Evolutionary conservation across 1,284 basidiomycete species (phyloP).

Genomic region (Sphagnurus paluster): DNA sequence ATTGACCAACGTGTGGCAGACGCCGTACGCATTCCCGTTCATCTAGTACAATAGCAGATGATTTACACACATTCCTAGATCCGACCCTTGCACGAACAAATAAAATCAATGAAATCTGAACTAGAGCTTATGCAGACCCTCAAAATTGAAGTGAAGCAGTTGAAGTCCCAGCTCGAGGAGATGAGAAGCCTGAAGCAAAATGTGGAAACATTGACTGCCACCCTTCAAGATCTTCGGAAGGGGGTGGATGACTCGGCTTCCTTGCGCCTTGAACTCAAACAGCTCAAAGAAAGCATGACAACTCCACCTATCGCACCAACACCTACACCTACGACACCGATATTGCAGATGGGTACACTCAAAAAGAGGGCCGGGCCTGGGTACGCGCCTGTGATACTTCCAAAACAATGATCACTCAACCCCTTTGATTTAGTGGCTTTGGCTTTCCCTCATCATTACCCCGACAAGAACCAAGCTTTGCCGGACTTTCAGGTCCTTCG

Average conservation of each 20-base stretch:
- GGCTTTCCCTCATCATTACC: not conserved
- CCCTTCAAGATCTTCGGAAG: slow-evolving; percentile 41
- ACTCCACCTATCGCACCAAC: slow-evolving; percentile 1
- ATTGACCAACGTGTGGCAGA: slow-evolving; percentile 38
- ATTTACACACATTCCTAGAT: slow-evolving; percentile 36
- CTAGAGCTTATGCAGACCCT: slow-evolving; percentile 40
- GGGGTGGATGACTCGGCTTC: slow-evolving; percentile 33
- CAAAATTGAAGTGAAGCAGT: slow-evolving; percentile 36
- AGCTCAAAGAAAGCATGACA: slow-evolving; percentile 27
- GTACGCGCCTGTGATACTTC: slow-evolving; percentile 6
- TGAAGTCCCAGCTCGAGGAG: slow-evolving; percentile 35
- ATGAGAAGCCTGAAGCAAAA: slow-evolving; percentile 35
- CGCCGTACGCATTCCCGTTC: slow-evolving; percentile 37
- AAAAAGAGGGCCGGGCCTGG: slow-evolving; percentile 12
- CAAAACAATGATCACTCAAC: not conserved
- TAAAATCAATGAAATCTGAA: slow-evolving; percentile 43
- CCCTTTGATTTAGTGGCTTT: slow-evolving; percentile 1
- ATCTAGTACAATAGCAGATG: too few species aligned
- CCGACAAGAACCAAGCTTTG: not conserved
- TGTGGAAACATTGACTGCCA: slow-evolving; percentile 38
- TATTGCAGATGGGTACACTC: slow-evolving; percentile 15
- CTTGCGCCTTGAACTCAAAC: slow-evolving; percentile 36
- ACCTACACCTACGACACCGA: slow-evolving; percentile 25
- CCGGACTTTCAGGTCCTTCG: not conserved
- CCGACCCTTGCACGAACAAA: slow-evolving; percentile 52